phyloP scores from a whole-genome alignment of 1,284 basidiomycete species.

The Malassezia obtusa region DNA sequence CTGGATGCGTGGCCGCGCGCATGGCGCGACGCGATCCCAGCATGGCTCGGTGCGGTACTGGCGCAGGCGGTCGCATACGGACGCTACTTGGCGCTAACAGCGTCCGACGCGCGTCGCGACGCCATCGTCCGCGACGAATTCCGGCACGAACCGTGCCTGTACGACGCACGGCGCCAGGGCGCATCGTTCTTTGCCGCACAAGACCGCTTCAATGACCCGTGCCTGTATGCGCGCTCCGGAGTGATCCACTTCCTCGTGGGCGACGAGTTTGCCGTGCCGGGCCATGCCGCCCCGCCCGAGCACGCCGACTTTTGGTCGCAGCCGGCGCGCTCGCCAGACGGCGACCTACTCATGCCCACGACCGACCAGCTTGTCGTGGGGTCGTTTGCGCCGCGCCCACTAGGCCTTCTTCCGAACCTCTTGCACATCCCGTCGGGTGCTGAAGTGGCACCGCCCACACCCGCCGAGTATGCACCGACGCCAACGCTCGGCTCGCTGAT shows the following conservation, averaged over 20 bases:
- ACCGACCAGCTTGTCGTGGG: background rate
- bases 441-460: background rate
- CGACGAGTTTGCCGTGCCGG: background rate
- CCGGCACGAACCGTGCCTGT: background rate
- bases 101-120: background rate
- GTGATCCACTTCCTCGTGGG: background rate
- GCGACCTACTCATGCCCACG: background rate
- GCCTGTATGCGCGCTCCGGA: slow-evolving; percentile 7
- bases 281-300: background rate
- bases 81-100: background rate
- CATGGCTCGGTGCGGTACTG: slow-evolving; percentile 6
- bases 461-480: background rate
- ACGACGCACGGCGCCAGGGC: background rate
- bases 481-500: slow-evolving; percentile 9
- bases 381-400: slow-evolving; percentile 1
- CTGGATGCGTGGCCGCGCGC: background rate
- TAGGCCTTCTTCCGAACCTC: background rate
- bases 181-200: background rate
- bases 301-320: background rate
- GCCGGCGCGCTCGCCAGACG: background rate
- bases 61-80: slow-evolving; percentile 11
- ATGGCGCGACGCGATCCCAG: background rate
- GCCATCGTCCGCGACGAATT: background rate
- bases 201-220: slow-evolving; percentile 10
- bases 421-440: background rate